Conservation (phyloP, 2,329 filamentous ascomycete species). For the Talaromyces rugulosus region DNA sequence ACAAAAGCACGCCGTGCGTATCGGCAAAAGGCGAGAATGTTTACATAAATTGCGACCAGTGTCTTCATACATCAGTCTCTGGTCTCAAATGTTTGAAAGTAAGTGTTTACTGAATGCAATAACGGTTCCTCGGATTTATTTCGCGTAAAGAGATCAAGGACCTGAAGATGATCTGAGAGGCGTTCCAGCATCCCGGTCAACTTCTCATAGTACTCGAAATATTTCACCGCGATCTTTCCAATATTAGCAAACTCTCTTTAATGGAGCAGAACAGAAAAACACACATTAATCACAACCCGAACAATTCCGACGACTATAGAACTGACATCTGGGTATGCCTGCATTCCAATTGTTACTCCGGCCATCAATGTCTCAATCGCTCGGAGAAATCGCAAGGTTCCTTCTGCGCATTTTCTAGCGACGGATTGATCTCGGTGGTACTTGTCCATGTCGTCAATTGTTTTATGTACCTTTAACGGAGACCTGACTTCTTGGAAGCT, state of each 20-base stretch:
- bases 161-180: conserved; percentile 5
- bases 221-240: conserved; percentile 8
- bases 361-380: conserved; percentile 9
- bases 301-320: conserved; percentile 10
- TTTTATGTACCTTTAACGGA: conserved; percentile 2
- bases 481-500: not conserved
- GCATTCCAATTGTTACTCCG: conserved; percentile 5
- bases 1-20: conserved; percentile 5
- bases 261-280: not conserved
- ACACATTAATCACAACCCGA: conserved; percentile 10
- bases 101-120: conserved; percentile 4
- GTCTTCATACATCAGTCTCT: not conserved
- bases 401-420: conserved; percentile 2
- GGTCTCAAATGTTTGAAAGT: not conserved
- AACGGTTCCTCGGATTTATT: not conserved
- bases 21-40: conserved; percentile 6
- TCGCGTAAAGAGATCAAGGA: conserved; percentile 3
- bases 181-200: conserved; percentile 12
- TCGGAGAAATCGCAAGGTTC: not conserved
- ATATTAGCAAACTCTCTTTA: not conserved
- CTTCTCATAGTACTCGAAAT: conserved; percentile 12
- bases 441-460: conserved; percentile 3
- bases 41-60: conserved; percentile 7
- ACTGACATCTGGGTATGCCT: conserved; percentile 9
- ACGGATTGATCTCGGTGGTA: not conserved